A percentile compares a stretch with the other conserved stretches of the same genome.
These are phyloP conservation scores for Apophysomyces elegans DNA, from an alignment of 371 early-diverging fungal species.

Conservation along the genomic window DNA sequence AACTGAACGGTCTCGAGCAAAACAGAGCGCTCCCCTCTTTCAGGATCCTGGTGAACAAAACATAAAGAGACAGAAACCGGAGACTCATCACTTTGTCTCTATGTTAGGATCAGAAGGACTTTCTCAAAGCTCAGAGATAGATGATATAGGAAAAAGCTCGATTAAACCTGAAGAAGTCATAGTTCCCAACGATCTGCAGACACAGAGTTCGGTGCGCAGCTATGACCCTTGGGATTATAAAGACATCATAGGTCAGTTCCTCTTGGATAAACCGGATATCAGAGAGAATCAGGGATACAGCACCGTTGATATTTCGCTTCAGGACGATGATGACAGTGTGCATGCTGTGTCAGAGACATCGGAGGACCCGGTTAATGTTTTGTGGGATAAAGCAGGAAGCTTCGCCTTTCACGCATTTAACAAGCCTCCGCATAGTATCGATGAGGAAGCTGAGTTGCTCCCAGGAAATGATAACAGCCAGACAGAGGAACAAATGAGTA, in stretches of 20 bases:
- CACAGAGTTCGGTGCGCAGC: too few species aligned
- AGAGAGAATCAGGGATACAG: neutral
- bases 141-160: too few species aligned
- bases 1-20: neutral
- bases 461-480: neutral
- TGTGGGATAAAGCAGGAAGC: constrained; percentile 28
- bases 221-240: too few species aligned
- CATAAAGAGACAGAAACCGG: too few species aligned
- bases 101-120: too few species aligned
- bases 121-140: too few species aligned
- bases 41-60: neutral
- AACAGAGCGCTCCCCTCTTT: neutral
- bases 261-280: neutral
- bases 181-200: too few species aligned
- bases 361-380: constrained; percentile 11
- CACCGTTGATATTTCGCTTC: neutral
- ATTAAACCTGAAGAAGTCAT: too few species aligned
- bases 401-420: constrained; percentile 21
- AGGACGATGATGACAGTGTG: neutral
- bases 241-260: too few species aligned
- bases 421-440: neutral
- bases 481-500: neutral
- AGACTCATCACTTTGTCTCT: too few species aligned
- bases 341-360: neutral
- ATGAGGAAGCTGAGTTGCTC: neutral